Conservation (phyloP, 2,329 filamentous ascomycete genomes). For the Pestalotiopsis sp. region DNA sequence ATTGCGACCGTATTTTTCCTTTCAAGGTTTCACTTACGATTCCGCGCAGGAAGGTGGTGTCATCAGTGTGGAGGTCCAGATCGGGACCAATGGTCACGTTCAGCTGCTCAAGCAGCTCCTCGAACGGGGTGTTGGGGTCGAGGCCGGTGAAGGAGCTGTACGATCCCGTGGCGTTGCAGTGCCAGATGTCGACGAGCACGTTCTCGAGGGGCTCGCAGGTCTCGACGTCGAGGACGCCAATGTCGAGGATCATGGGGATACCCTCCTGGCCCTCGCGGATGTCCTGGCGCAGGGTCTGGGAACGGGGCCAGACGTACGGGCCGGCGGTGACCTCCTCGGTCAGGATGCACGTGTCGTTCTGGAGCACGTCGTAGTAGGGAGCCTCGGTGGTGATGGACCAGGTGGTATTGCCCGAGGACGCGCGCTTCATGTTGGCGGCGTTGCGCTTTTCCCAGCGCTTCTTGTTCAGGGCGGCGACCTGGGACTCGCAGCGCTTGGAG, state of each 20-base stretch:
- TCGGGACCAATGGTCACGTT: conserved; percentile 26
- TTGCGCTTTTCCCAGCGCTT: conserved; percentile 20
- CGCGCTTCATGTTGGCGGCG: conserved; percentile 15
- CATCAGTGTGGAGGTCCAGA: conserved; percentile 27
- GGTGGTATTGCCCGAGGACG: conserved; percentile 18
- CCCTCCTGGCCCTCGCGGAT: conserved; percentile 40
- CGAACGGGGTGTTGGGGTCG: conserved; percentile 30
- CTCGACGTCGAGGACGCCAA: conserved; percentile 47
- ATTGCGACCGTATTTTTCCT: not conserved
- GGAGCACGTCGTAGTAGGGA: conserved; percentile 34
- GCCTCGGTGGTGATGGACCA: conserved; percentile 22
- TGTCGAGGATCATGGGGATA: conserved; percentile 43
- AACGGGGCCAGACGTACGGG: conserved; percentile 46
- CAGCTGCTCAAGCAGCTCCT: conserved; percentile 27
- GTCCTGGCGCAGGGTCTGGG: conserved; percentile 39
- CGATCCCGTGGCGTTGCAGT: conserved; percentile 46
- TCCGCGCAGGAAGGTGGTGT: conserved; percentile 29
- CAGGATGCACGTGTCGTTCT: conserved; percentile 43
- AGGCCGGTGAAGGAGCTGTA: conserved; percentile 38
- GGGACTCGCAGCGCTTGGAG: conserved; percentile 23
- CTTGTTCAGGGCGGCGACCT: conserved; percentile 22
- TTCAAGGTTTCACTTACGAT: conserved; percentile 15
- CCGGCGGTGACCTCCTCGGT: conserved; percentile 44
- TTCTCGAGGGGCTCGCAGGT: conserved; percentile 39
- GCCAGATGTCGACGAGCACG: conserved; percentile 46